Percentiles rank a stretch among this genome's conserved stretches.
phyloP scores from a whole-genome alignment of 306 rosid species.

The Quercus mongolica region DNA sequence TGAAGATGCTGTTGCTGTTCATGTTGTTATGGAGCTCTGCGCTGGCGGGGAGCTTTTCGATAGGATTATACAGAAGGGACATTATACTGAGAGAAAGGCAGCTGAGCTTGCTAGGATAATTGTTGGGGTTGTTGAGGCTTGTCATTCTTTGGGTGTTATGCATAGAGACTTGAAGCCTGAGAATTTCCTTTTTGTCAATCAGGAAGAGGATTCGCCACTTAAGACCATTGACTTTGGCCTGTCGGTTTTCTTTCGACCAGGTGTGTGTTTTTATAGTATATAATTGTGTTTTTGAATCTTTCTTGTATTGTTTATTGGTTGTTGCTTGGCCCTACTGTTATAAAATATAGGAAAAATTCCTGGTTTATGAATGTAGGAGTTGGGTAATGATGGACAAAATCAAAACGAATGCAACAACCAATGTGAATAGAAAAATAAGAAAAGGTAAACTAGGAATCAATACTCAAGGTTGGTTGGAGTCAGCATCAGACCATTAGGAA shows the following conservation, averaged over 20 bases:
- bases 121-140: conserved; percentile 70
- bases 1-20: conserved; percentile 90
- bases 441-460: too few relatives aligned
- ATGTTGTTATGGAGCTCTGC: conserved; percentile 85
- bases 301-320: background rate
- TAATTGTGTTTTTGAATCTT: background rate
- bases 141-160: conserved; percentile 94
- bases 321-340: too few relatives aligned
- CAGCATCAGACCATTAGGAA: too few relatives aligned
- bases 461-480: too few relatives aligned
- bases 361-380: too few relatives aligned
- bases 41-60: conserved; percentile 93
- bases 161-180: conserved; percentile 94
- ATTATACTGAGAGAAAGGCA: conserved; percentile 78
- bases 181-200: conserved; percentile 68
- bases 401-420: too few relatives aligned
- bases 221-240: conserved; percentile 96
- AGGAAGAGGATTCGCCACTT: conserved; percentile 74
- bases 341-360: too few relatives aligned
- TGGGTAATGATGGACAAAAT: too few relatives aligned
- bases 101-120: conserved; percentile 81
- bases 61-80: conserved; percentile 90
- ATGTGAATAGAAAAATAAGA: too few relatives aligned
- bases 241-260: conserved; percentile 86
- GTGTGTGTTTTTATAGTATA: conserved; percentile 23